These are phyloP conservation scores for Plasmodiophora brassicae DNA, from an alignment of 208 protist genomes.

Conservation along the genomic window DNA sequence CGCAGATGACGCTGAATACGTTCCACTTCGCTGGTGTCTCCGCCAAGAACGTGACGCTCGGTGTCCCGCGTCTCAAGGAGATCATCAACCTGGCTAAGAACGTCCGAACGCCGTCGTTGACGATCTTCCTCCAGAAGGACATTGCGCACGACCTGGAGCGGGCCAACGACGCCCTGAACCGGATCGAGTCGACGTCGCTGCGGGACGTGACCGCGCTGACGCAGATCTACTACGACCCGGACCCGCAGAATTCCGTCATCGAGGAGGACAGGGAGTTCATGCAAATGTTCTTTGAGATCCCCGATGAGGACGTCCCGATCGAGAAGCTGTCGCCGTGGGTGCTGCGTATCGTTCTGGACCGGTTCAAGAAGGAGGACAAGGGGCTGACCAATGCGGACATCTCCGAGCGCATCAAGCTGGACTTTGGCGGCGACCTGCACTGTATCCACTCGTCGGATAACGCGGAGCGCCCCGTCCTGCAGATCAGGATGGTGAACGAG, in stretches of 20 bases:
- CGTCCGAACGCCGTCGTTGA: conserved; percentile 88
- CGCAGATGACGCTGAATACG: conserved; percentile 99
- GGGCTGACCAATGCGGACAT: conserved; percentile 75
- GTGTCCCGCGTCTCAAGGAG: conserved; percentile 97
- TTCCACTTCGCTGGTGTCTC: conserved; percentile 99
- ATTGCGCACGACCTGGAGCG: conserved; percentile 46
- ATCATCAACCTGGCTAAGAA: conserved; percentile 95
- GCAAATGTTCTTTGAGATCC: conserved; percentile 60
- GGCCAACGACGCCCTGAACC: conserved; percentile 43
- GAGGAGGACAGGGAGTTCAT: conserved; percentile 83
- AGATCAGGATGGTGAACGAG: conserved; percentile 37
- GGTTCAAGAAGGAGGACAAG: conserved; percentile 73
- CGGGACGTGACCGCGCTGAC: conserved; percentile 40
- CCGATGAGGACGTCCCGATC: conserved; percentile 49
- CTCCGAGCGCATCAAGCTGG: conserved; percentile 72
- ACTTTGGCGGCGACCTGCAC: conserved; percentile 64
- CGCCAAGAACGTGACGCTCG: conserved; percentile 98
- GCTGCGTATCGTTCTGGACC: conserved; percentile 86
- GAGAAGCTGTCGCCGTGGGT: conserved; percentile 81
- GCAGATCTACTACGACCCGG: conserved; percentile 92
- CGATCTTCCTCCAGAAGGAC: conserved; percentile 75
- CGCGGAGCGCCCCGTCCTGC: conserved; percentile 77
- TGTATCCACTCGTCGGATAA: conserved; percentile 83
- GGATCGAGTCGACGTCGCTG: conserved; percentile 50
- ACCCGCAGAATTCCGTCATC: conserved; percentile 80